These are phyloP conservation scores for Aureobasidium sp. DNA, from an alignment of 2,329 filamentous ascomycete species.

Conservation along the genomic window DNA sequence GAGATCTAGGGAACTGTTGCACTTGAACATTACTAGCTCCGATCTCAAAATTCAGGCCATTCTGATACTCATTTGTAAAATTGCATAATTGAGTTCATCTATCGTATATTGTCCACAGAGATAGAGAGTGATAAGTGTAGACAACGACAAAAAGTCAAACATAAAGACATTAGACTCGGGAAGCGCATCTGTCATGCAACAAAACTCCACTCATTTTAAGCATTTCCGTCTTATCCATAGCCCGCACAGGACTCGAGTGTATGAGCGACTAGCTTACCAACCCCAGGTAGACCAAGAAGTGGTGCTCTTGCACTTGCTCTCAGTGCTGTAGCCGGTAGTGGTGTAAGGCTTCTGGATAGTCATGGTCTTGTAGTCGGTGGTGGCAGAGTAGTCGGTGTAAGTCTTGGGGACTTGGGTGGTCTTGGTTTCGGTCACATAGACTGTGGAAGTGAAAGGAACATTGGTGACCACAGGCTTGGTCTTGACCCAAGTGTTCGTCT, in stretches of 20 bases:
- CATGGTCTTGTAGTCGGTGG: constrained; percentile 6
- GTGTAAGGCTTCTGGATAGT: constrained; percentile 7
- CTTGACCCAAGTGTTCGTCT: background rate
- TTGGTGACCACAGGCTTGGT: background rate
- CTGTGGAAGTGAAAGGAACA: background rate
- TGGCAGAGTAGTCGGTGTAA: background rate
- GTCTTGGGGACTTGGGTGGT: background rate
- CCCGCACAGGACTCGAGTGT: too few relatives aligned
- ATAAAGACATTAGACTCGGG: background rate
- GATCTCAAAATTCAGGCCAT: too few relatives aligned
- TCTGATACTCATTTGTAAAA: too few relatives aligned
- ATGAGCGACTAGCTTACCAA: background rate
- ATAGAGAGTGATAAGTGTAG: background rate
- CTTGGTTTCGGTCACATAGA: background rate
- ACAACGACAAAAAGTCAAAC: background rate
- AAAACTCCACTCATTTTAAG: background rate
- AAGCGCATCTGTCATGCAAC: background rate
- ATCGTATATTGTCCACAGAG: background rate
- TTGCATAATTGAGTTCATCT: background rate
- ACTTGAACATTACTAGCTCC: background rate
- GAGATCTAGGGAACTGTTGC: too few relatives aligned
- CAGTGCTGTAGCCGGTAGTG: background rate
- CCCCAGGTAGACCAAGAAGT: constrained; percentile 11
- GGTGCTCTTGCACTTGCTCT: background rate
- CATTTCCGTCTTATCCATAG: background rate